Percentiles rank a stretch among this genome's conserved stretches.
phyloP scores from a whole-genome alignment of 1,284 basidiomycete genomes.

The Rhodotorula sp. region DNA sequence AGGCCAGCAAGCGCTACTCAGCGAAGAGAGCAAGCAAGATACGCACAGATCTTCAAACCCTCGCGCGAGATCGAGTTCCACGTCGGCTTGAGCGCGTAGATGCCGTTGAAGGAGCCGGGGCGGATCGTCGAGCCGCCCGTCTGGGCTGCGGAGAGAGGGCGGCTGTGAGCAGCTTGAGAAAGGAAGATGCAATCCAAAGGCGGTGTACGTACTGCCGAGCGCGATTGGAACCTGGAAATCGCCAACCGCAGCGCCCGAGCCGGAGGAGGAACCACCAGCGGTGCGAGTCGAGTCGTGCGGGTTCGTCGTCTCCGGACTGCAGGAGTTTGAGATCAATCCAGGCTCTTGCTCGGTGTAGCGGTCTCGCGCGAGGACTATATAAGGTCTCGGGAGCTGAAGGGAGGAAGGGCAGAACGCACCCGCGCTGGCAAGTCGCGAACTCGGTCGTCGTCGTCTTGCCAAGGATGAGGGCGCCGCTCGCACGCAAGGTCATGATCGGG shows the following conservation, averaged over 20 bases:
- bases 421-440: constrained; percentile 43
- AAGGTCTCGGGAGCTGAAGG: too few species aligned
- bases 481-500: constrained; percentile 41
- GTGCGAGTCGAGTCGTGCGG: constrained; percentile 35
- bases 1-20: not conserved
- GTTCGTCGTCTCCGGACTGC: constrained; percentile 3
- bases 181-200: not conserved
- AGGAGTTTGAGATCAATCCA: too few species aligned
- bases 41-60: constrained; percentile 44
- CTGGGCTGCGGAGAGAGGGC: constrained; percentile 16
- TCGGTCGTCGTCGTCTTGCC: constrained; percentile 50
- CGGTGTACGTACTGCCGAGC: constrained; percentile 46
- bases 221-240: constrained; percentile 48
- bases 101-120: constrained; percentile 48
- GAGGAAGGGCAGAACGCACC: not conserved
- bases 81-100: constrained; percentile 49
- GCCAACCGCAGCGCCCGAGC: constrained; percentile 47
- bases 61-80: constrained; percentile 48
- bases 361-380: too few species aligned
- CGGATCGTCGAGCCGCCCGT: constrained; percentile 47
- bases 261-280: constrained; percentile 48
- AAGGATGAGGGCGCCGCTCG: constrained; percentile 48
- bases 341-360: too few species aligned
- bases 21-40: not conserved
- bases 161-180: too few species aligned